Percentiles rank a stretch among this genome's conserved stretches.
These are phyloP conservation scores for Vigna reflexopilosa DNA, from an alignment of 306 rosid genomes.

Conservation along the genomic window DNA sequence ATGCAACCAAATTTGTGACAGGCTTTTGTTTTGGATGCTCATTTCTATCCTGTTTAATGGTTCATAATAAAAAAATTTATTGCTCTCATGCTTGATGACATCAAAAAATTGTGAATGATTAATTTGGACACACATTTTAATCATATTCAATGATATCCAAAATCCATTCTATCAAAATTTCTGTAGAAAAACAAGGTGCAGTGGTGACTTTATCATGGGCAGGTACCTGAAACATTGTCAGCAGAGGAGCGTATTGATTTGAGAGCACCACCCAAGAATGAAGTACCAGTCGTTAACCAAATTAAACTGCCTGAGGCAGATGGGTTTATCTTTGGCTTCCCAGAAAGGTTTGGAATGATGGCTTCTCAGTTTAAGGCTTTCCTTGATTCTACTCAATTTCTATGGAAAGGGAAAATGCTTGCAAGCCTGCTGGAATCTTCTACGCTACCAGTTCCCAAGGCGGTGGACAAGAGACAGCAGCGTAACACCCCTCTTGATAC, in stretches of 20 bases:
- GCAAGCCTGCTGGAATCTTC: constrained; percentile 13
- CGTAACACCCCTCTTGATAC: constrained; percentile 53
- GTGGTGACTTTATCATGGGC: constrained; percentile 32
- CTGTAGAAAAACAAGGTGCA: background rate
- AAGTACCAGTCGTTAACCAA: constrained; percentile 59
- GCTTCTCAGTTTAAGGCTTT: constrained; percentile 34
- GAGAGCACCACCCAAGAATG: constrained; percentile 79
- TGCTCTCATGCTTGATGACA: background rate
- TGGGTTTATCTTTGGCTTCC: constrained; percentile 79
- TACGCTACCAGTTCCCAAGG: too few relatives aligned
- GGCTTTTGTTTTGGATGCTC: too few relatives aligned
- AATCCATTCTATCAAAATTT: too few relatives aligned
- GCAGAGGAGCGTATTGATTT: constrained; percentile 64
- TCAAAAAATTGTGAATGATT: background rate
- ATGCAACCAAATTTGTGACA: too few relatives aligned
- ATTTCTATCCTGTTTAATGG: background rate
- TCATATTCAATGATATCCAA: too few relatives aligned
- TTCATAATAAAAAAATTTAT: background rate
- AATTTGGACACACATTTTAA: too few relatives aligned
- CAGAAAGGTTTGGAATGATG: constrained; percentile 79
- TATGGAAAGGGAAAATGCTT: constrained; percentile 75
- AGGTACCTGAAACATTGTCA: constrained; percentile 80
- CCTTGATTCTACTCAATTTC: constrained; percentile 61
- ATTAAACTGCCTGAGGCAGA: constrained; percentile 65
- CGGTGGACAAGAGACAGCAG: too few relatives aligned